A percentile compares a stretch with the other conserved stretches of the same genome.
These are phyloP conservation scores for Dipsacomyces acuminosporus DNA, from an alignment of 371 early-diverging fungal species.

Conservation along the genomic window DNA sequence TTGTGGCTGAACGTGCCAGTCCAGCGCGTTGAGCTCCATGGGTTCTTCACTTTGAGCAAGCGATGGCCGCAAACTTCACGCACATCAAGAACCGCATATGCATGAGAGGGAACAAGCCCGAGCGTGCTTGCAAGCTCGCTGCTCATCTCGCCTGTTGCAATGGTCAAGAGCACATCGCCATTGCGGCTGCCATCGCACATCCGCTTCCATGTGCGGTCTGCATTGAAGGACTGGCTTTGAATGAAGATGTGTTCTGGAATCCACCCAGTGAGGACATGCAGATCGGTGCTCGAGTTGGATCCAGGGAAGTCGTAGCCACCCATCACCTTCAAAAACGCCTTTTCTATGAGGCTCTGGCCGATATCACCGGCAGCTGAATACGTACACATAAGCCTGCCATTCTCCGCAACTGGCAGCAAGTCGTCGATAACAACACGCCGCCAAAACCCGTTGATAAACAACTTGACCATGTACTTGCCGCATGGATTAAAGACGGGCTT, in stretches of 20 bases:
- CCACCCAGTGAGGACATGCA: constrained; percentile 88
- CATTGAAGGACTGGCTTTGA: constrained; percentile 49
- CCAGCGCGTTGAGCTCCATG: constrained; percentile 88
- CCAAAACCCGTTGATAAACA: constrained; percentile 79
- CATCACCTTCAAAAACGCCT: constrained; percentile 92
- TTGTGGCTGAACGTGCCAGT: constrained; percentile 73
- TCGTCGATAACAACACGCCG: constrained; percentile 91
- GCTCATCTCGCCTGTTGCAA: constrained; percentile 54
- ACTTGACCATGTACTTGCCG: constrained; percentile 82
- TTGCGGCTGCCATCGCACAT: constrained; percentile 62
- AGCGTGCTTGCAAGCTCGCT: constrained; percentile 60
- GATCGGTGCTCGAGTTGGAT: constrained; percentile 86
- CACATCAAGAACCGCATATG: constrained; percentile 77
- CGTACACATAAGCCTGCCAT: constrained; percentile 76
- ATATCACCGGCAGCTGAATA: constrained; percentile 73
- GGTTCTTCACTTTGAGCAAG: constrained; percentile 73
- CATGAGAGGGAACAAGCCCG: constrained; percentile 82
- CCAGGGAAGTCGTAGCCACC: constrained; percentile 94
- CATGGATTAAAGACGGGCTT: constrained; percentile 76
- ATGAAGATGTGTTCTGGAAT: constrained; percentile 87
- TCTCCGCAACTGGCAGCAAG: constrained; percentile 69
- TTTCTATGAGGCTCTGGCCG: constrained; percentile 87
- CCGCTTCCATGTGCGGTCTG: constrained; percentile 45
- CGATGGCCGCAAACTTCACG: constrained; percentile 23
- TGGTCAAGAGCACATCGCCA: constrained; percentile 53